Base-by-base conservation (phyloP, 352 stramenopile species). In the Globisporangium emineosum region DNA sequence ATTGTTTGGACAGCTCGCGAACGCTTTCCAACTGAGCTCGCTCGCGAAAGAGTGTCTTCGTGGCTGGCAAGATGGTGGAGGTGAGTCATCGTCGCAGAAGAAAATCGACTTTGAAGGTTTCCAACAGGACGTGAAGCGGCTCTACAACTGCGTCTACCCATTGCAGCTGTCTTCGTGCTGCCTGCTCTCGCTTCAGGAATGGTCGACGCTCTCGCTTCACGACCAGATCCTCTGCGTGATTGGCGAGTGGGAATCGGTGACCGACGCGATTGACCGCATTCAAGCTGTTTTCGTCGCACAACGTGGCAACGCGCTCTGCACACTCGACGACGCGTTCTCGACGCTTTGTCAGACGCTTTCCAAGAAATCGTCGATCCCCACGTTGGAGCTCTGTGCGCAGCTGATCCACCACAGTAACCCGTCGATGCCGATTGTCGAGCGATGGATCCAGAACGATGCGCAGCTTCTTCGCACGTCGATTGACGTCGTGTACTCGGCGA, bases 361-460 rank as follows among this genome's bases (percentile, higher is more conserved):
- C 17, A 42, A 61, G 2, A 73, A 71, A 40, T 64, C 60, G 9
- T 82, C 72, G 21, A 58, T 83, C 9, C 5, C 47, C 17, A 69
- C 55, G 50, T 51, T 92, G 0, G 69, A 78, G n/a, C 58, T 90
- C 23, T 83, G 71, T 51, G 76, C 83, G 4, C 72, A 81, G 35
- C 43, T 93, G 12, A 78, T 93, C 32, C 67, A 91, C 43, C 67
- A 75, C 1, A 91, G 84, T 58, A 89, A 88, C 55, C 79, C 84
- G 42, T 81, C 79, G 13, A 76, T 84, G 40, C 55, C 67, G 3
- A 17, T 64, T 4, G 37, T 37, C 1, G 64, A 76, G 29, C 73
- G 84, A 1, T 93, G 77, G 80, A 89, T 93, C 51, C 84, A 93
- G 51, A 78, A 71, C 42, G 70, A 93, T 55, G 58, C 67, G 15